Conservation (phyloP, 176 grass and related monocot species). For the Avena eriantha region DNA sequence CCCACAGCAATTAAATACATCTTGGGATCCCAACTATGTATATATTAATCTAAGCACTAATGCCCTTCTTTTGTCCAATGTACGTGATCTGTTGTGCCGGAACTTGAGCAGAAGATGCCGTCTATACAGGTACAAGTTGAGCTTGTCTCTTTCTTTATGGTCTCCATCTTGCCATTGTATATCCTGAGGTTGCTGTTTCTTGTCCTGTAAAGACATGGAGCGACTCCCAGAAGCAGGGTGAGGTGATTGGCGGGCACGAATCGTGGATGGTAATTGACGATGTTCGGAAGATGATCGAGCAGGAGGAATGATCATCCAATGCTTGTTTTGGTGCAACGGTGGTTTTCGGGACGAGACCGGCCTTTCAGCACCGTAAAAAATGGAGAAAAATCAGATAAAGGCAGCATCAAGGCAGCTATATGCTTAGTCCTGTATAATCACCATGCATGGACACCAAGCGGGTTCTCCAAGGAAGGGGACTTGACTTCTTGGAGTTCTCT, state of each 20-base stretch:
- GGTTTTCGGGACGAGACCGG: not conserved
- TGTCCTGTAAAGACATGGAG: conserved; percentile 73
- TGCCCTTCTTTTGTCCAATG: conserved; percentile 50
- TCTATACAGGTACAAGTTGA: conserved; percentile 78
- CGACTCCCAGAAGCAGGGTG: conserved; percentile 57
- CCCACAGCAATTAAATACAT: conserved; percentile 34
- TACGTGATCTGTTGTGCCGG: conserved; percentile 33
- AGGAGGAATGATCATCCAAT: conserved; percentile 60
- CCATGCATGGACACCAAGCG: conserved; percentile 1
- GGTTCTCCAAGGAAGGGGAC: not conserved
- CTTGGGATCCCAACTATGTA: conserved; percentile 35
- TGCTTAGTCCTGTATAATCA: not conserved
- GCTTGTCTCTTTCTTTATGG: conserved; percentile 47
- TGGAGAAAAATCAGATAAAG: conserved; percentile 7
- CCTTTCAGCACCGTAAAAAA: not conserved
- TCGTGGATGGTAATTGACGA: conserved; percentile 86
- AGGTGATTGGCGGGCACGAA: conserved; percentile 80
- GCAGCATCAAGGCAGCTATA: not conserved
- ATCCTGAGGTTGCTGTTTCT: conserved; percentile 45
- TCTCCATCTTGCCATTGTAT: conserved; percentile 19
- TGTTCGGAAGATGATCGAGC: conserved; percentile 80
- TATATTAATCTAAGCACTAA: conserved; percentile 45
- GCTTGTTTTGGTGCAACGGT: not conserved
- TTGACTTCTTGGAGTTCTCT: not conserved
- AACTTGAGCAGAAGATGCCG: conserved; percentile 88